phyloP scores from a whole-genome alignment of 306 rosid species.

The Casuarina glauca region DNA sequence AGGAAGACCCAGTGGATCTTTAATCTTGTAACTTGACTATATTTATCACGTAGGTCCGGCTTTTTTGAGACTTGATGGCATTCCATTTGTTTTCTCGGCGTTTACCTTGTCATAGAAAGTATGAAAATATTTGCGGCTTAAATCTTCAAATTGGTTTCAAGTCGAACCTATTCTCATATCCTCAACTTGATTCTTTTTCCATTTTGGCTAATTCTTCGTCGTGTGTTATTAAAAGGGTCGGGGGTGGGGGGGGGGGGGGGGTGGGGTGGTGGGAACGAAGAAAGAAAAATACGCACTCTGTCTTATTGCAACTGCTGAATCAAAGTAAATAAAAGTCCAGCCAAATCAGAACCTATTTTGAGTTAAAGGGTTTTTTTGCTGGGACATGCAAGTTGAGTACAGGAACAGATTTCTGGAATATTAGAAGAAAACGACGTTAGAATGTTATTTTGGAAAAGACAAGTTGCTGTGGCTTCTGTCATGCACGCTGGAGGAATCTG shows the following conservation, averaged over 20 bases:
- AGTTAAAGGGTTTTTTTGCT: background rate
- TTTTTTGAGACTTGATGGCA: too few species aligned
- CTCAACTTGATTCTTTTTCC: slow-evolving; percentile 14
- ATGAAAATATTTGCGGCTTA: background rate
- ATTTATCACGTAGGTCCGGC: too few species aligned
- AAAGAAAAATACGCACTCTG: too few species aligned
- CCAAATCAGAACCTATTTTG: too few species aligned
- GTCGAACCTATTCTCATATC: slow-evolving; percentile 18
- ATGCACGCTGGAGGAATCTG: slow-evolving; percentile 6
- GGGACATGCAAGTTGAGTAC: slow-evolving; percentile 23
- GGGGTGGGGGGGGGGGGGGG: too few species aligned
- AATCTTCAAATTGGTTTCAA: slow-evolving; percentile 4
- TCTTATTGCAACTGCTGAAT: too few species aligned
- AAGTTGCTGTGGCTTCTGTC: background rate
- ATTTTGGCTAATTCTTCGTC: background rate
- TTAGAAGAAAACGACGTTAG: background rate
- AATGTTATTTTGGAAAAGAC: background rate
- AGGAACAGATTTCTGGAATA: background rate
- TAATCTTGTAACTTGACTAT: too few species aligned
- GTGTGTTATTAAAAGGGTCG: too few species aligned
- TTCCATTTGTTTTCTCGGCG: too few species aligned
- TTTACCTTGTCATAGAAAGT: background rate
- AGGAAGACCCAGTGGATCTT: too few species aligned
- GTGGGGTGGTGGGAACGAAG: too few species aligned
- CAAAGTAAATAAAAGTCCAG: too few species aligned